Conservation (phyloP, 768 basidiomycete species). For the Suillus subalutaceus region DNA sequence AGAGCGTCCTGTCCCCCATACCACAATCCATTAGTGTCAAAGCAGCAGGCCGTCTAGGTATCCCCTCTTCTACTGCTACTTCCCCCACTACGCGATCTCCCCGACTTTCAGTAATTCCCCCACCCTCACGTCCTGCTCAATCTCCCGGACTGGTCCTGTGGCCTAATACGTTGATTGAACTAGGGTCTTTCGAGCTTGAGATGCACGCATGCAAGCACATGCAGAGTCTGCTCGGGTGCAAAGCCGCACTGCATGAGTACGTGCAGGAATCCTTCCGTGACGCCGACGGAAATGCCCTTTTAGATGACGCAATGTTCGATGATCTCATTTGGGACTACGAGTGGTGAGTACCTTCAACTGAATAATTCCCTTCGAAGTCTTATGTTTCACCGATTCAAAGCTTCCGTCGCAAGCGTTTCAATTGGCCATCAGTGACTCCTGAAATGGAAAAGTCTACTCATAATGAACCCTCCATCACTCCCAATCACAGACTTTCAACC, state of each 20-base stretch:
- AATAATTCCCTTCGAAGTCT: conserved; percentile 12
- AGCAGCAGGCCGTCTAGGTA: conserved; percentile 42
- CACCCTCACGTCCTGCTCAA: conserved; percentile 40
- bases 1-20: conserved; percentile 26
- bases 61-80: conserved; percentile 20
- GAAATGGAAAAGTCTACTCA: conserved; percentile 18
- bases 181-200: conserved; percentile 63
- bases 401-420: conserved; percentile 67
- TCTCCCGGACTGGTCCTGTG: conserved; percentile 65
- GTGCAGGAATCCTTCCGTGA: conserved; percentile 38
- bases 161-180: conserved; percentile 61
- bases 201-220: conserved; percentile 76
- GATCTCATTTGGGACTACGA: conserved; percentile 40
- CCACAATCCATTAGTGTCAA: conserved; percentile 37
- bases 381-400: conserved; percentile 36
- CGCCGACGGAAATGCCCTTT: conserved; percentile 22
- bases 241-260: conserved; percentile 56
- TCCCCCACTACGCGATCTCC: conserved; percentile 8
- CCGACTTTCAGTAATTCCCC: conserved; percentile 8
- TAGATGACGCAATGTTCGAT: conserved; percentile 27
- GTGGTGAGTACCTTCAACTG: conserved; percentile 25
- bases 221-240: conserved; percentile 64
- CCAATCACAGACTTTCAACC: conserved; percentile 18
- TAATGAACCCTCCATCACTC: background rate
- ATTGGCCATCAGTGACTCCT: conserved; percentile 60